phyloP scores from a whole-genome alignment of 2,329 filamentous ascomycete genomes.

The Sphaerulina vaccinii region DNA sequence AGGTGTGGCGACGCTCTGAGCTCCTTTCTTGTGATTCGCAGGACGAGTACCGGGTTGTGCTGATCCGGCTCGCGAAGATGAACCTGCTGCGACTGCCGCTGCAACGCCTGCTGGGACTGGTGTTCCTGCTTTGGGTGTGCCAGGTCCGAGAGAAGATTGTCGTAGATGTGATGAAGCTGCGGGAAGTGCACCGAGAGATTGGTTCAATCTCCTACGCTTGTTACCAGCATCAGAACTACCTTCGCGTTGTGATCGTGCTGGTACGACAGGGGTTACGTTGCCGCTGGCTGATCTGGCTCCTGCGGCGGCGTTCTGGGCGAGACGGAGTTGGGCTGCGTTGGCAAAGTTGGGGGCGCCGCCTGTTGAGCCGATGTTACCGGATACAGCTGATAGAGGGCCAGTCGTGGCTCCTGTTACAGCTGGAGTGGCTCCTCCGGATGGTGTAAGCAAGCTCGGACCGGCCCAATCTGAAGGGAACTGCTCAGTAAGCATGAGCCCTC shows the following conservation, averaged over 20 bases:
- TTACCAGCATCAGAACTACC: conserved; percentile 45
- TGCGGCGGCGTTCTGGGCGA: conserved; percentile 39
- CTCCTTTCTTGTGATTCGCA: conserved; percentile 33
- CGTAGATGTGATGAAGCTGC: conserved; percentile 54
- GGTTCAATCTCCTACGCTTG: conserved; percentile 60
- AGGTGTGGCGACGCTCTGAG: conserved; percentile 18
- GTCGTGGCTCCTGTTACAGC: conserved; percentile 42
- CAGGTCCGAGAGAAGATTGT: conserved; percentile 61
- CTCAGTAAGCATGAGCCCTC: conserved; percentile 59
- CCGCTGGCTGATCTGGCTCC: conserved; percentile 14
- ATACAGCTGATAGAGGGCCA: conserved; percentile 55
- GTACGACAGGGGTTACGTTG: conserved; percentile 24
- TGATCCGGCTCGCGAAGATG: conserved; percentile 56
- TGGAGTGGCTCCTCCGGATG: conserved; percentile 36
- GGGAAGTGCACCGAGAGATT: conserved; percentile 54
- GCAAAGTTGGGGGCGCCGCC: conserved; percentile 54
- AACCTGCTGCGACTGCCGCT: conserved; percentile 26
- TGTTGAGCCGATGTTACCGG: conserved; percentile 51
- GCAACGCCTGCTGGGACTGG: conserved; percentile 43
- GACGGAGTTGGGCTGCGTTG: conserved; percentile 50
- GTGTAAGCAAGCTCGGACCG: conserved; percentile 57
- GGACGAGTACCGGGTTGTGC: conserved; percentile 52
- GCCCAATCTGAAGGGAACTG: conserved; percentile 59
- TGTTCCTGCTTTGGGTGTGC: conserved; percentile 62
- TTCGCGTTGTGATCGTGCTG: conserved; percentile 35